Conservation (phyloP, 2,329 filamentous ascomycete species). For the Cercospora nicotianae region DNA sequence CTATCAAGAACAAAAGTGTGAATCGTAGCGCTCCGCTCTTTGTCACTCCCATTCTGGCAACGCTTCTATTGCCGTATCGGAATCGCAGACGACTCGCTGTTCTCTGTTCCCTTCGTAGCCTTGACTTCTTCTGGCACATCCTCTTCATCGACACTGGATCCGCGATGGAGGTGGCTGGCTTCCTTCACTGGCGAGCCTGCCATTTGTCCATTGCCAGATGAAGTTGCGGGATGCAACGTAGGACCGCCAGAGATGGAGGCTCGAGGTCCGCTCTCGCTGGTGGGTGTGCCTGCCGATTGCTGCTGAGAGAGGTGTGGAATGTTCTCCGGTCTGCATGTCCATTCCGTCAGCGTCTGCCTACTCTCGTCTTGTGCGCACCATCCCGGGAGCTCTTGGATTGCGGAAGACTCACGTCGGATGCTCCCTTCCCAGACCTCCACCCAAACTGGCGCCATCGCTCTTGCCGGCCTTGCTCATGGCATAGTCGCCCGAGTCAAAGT, state of each 20-base stretch:
- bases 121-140: conserved; percentile 32
- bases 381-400: neutral
- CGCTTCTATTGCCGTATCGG: conserved; percentile 10
- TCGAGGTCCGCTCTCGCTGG: conserved; percentile 22
- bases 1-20: neutral
- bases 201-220: conserved; percentile 52
- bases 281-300: conserved; percentile 26
- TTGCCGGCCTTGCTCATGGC: conserved; percentile 95
- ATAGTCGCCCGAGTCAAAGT: conserved; percentile 94
- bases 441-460: conserved; percentile 72
- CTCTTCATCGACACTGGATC: conserved; percentile 69
- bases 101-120: neutral
- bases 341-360: conserved; percentile 14
- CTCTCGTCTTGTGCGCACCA: too few species aligned
- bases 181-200: conserved; percentile 86
- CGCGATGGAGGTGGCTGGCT: conserved; percentile 79
- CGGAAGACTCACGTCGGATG: conserved; percentile 69
- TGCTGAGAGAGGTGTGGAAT: conserved; percentile 41
- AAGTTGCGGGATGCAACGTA: conserved; percentile 44
- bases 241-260: conserved; percentile 29
- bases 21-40: neutral
- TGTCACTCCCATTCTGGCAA: neutral
- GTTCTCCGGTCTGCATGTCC: conserved; percentile 37
- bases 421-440: conserved; percentile 89
- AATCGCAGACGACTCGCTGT: neutral